Evolutionary conservation across 1,284 basidiomycete species (phyloP).

Genomic region (Neonothopanus nambi): DNA sequence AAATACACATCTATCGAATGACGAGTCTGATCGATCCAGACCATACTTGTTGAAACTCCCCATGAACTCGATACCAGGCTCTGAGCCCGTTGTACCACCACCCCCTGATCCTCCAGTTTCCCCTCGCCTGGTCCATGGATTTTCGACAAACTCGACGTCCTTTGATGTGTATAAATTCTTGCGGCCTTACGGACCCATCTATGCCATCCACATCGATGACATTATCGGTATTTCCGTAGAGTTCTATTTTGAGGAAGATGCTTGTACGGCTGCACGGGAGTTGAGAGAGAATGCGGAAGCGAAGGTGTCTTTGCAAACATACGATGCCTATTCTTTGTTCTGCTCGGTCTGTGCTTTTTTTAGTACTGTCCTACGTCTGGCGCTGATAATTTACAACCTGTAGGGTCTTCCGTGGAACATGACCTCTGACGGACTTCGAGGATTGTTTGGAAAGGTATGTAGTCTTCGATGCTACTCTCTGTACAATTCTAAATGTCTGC

Average conservation of each 20-base stretch:
- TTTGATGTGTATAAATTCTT: slow-evolving; percentile 20
- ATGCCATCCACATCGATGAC: slow-evolving; percentile 17
- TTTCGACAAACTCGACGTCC: neutral
- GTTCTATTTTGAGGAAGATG: slow-evolving; percentile 24
- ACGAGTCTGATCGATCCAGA: neutral
- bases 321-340: slow-evolving; percentile 20
- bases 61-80: neutral
- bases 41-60: neutral
- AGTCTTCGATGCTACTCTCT: no score
- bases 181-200: slow-evolving; percentile 21
- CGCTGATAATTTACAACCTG: no score
- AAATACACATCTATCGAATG: neutral
- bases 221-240: slow-evolving; percentile 21
- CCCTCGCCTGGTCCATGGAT: neutral
- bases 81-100: neutral
- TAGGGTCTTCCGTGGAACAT: no score
- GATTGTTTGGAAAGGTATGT: no score
- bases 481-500: neutral
- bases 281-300: slow-evolving; percentile 9
- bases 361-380: neutral
- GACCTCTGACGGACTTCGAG: no score
- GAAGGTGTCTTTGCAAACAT: slow-evolving; percentile 14
- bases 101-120: neutral
- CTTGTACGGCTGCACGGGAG: slow-evolving; percentile 13
- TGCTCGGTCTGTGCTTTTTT: slow-evolving; percentile 12